A percentile compares a stretch with the other conserved stretches of the same genome.
phyloP scores from a whole-genome alignment of 139 green algal genomes.

The Chara braunii region DNA sequence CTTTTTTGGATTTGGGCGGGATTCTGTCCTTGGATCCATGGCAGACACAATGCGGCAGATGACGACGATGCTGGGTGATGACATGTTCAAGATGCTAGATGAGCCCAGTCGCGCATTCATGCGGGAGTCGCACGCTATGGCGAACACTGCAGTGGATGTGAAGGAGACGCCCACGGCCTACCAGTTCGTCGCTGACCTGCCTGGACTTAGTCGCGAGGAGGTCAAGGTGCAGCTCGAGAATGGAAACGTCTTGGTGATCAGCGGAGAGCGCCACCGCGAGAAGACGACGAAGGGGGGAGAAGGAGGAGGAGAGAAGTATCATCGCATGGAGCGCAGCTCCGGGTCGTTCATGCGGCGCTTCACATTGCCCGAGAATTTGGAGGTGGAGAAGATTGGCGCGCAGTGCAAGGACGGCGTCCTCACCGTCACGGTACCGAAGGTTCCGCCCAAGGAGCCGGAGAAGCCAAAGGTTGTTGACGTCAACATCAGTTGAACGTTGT shows the following conservation, averaged over 20 bases:
- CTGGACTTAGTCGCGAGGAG: background rate
- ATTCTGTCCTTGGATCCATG: no score
- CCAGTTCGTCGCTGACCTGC: slow-evolving; percentile 7
- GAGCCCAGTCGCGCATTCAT: background rate
- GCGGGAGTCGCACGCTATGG: background rate
- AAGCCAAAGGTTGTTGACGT: background rate
- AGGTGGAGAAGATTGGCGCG: background rate
- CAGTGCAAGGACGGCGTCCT: slow-evolving; percentile 5
- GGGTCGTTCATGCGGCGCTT: background rate
- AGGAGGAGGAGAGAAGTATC: background rate
- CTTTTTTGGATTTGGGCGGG: no score
- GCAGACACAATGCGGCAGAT: no score
- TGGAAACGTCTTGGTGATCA: background rate
- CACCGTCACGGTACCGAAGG: slow-evolving; percentile 1
- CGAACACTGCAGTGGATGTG: slow-evolving; percentile 8
- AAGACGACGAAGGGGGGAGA: background rate
- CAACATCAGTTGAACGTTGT: background rate
- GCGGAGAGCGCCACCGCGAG: slow-evolving; percentile 2
- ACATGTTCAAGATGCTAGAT: no score
- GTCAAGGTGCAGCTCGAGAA: background rate
- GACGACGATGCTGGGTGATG: no score
- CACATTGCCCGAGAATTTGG: background rate
- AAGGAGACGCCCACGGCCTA: slow-evolving; percentile 3
- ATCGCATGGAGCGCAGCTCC: background rate
- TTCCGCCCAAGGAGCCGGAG: background rate